phyloP scores from a whole-genome alignment of 352 stramenopile genomes.

The Phytophthora citricola region DNA sequence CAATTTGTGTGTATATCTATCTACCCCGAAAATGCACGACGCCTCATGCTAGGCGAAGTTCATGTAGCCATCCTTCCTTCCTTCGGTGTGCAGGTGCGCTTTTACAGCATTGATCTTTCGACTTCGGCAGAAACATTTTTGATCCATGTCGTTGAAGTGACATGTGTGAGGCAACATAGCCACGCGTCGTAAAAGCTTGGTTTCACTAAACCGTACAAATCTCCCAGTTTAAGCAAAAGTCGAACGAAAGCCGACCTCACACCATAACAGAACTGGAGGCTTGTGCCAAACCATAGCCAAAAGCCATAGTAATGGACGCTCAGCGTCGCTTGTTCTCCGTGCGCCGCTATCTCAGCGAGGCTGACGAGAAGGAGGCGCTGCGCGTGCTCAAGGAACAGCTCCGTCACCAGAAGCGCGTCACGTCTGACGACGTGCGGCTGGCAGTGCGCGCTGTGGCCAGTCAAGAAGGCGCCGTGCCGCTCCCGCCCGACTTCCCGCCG shows the following conservation, averaged over 20 bases:
- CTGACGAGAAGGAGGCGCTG: conserved; percentile 49
- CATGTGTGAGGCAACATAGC: not conserved
- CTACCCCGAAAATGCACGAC: no score
- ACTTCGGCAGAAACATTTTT: not conserved
- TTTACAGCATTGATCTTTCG: not conserved
- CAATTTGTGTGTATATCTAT: no score
- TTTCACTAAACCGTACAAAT: no score
- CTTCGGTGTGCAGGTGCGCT: not conserved
- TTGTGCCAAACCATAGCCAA: no score
- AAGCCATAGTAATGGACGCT: not conserved
- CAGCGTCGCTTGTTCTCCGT: conserved; percentile 1
- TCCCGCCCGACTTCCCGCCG: conserved; percentile 57
- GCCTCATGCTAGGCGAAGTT: no score
- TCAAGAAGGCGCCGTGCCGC: conserved; percentile 30
- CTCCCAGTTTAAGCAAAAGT: not conserved
- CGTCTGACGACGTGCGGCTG: conserved; percentile 57
- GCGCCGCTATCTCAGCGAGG: conserved; percentile 36
- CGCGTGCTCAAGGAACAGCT: conserved; percentile 50
- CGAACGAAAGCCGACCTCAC: conserved; percentile 5
- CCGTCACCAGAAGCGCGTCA: conserved; percentile 46
- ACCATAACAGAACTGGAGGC: conserved; percentile 1
- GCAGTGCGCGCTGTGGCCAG: conserved; percentile 55
- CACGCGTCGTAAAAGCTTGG: not conserved
- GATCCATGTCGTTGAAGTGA: not conserved
- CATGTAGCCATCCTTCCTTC: no score